phyloP scores from a whole-genome alignment of 805 yeast genomes.

The Saturnispora serradocipensis region DNA sequence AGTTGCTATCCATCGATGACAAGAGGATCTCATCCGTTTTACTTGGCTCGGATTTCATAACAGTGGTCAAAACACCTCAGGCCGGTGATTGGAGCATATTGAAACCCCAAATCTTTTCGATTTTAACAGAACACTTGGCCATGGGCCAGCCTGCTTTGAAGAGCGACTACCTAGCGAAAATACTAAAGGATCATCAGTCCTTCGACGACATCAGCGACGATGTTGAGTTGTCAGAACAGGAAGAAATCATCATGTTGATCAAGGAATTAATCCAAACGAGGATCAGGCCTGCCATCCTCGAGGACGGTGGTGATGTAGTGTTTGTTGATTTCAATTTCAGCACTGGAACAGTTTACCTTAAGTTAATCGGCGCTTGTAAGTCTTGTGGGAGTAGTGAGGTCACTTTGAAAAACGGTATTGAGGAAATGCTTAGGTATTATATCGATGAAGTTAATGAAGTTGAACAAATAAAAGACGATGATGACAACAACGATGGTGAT shows the following conservation, averaged over 20 bases:
- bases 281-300: slow-evolving; percentile 95
- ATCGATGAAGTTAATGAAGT: slow-evolving; percentile 92
- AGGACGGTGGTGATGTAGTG: slow-evolving; percentile 96
- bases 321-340: slow-evolving; percentile 79
- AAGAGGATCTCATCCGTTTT: slow-evolving; percentile 56
- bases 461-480: slow-evolving; percentile 79
- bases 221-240: slow-evolving; percentile 37
- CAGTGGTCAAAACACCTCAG: slow-evolving; percentile 55
- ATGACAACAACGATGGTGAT: slow-evolving; percentile 39
- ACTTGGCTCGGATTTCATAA: slow-evolving; percentile 78
- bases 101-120: slow-evolving; percentile 58
- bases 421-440: slow-evolving; percentile 93
- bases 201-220: slow-evolving; percentile 38
- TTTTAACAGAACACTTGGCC: slow-evolving; percentile 45
- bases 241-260: slow-evolving; percentile 80
- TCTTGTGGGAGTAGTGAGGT: slow-evolving; percentile 86
- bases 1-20: slow-evolving; percentile 63
- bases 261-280: slow-evolving; percentile 89
- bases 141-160: slow-evolving; percentile 49
- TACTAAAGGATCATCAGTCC: slow-evolving; percentile 22
- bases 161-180: slow-evolving; percentile 30
- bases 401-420: slow-evolving; percentile 91
- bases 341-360: slow-evolving; percentile 79
- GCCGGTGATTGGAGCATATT: slow-evolving; percentile 48
- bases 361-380: slow-evolving; percentile 92